Evolutionary conservation across 169 alveolate genomes (phyloP).

Genomic region (Pseudocohnilembus persalinus): DNA sequence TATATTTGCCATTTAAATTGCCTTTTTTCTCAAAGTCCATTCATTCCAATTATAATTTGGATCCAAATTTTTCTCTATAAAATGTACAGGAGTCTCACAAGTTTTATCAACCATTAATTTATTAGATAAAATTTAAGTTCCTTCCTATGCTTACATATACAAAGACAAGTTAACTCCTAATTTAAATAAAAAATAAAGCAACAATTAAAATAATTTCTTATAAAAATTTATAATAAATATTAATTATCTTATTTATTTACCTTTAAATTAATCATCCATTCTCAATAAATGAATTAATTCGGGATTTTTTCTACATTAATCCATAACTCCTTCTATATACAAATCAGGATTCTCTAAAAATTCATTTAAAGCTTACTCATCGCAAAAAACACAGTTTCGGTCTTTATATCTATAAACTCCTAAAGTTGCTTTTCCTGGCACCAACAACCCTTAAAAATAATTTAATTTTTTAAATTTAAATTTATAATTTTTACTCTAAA

Average conservation of each 20-base stretch:
- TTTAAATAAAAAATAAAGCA: background rate
- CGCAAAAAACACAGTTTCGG: slow-evolving; percentile 80
- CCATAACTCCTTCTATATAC: slow-evolving; percentile 73
- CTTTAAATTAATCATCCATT: slow-evolving; percentile 61
- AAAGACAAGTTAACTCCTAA: slow-evolving; percentile 13
- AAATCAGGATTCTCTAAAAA: slow-evolving; percentile 74
- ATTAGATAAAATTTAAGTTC: slow-evolving; percentile 33
- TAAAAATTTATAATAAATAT: too few relatives aligned
- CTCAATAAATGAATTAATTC: slow-evolving; percentile 83
- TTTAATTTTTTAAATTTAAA: too few relatives aligned
- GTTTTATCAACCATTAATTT: slow-evolving; percentile 80
- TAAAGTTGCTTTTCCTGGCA: slow-evolving; percentile 86
- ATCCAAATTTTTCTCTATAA: slow-evolving; percentile 79
- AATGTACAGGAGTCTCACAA: slow-evolving; percentile 79
- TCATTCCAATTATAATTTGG: slow-evolving; percentile 89
- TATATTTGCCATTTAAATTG: slow-evolving; percentile 87
- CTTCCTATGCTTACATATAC: slow-evolving; percentile 5
- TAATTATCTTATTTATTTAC: background rate
- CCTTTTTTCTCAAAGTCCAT: slow-evolving; percentile 88
- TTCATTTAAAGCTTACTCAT: slow-evolving; percentile 69
- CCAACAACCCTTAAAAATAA: slow-evolving; percentile 52
- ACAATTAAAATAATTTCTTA: too few relatives aligned
- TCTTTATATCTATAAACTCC: slow-evolving; percentile 83
- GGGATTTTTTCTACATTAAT: slow-evolving; percentile 76
- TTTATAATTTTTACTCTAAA: too few relatives aligned